Evolutionary conservation across 2,329 filamentous ascomycete genomes (phyloP).

Genomic region (Ophiocordyceps camponoti-rufipedis): DNA sequence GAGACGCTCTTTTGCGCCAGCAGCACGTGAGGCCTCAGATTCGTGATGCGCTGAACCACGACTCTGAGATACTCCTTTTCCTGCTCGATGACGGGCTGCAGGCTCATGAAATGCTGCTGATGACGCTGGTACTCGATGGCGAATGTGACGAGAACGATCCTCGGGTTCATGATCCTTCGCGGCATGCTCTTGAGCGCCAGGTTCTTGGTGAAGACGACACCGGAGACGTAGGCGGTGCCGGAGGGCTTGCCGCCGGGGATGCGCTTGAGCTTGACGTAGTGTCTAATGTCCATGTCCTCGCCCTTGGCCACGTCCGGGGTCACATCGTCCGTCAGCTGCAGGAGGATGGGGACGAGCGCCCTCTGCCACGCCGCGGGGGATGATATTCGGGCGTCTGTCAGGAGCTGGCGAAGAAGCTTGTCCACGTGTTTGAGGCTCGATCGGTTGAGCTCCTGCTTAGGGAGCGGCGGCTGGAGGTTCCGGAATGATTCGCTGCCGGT

Average conservation of each 20-base stretch:
- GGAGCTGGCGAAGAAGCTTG: constrained; percentile 64
- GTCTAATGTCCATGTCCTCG: constrained; percentile 91
- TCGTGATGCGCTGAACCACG: constrained; percentile 78
- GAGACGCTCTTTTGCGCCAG: constrained; percentile 90
- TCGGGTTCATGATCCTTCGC: constrained; percentile 62
- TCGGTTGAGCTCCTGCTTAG: constrained; percentile 68
- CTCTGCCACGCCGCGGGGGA: constrained; percentile 71
- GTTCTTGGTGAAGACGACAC: constrained; percentile 95
- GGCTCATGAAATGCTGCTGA: constrained; percentile 80
- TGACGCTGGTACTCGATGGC: constrained; percentile 91
- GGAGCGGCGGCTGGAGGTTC: constrained; percentile 47
- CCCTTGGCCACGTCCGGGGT: constrained; percentile 79
- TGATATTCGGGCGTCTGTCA: constrained; percentile 58
- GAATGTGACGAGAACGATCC: constrained; percentile 86
- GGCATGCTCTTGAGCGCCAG: constrained; percentile 93
- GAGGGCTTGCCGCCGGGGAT: constrained; percentile 78
- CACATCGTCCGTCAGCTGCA: constrained; percentile 85
- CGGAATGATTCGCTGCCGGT: constrained; percentile 73
- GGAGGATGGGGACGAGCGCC: constrained; percentile 72
- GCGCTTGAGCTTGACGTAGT: constrained; percentile 95
- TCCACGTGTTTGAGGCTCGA: constrained; percentile 80
- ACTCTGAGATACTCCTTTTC: constrained; percentile 88
- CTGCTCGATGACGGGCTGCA: constrained; percentile 91
- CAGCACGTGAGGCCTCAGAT: constrained; percentile 66
- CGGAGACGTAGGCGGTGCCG: constrained; percentile 92